Base-by-base conservation (phyloP, 805 yeast genomes). In the Candida morakotiae region DNA sequence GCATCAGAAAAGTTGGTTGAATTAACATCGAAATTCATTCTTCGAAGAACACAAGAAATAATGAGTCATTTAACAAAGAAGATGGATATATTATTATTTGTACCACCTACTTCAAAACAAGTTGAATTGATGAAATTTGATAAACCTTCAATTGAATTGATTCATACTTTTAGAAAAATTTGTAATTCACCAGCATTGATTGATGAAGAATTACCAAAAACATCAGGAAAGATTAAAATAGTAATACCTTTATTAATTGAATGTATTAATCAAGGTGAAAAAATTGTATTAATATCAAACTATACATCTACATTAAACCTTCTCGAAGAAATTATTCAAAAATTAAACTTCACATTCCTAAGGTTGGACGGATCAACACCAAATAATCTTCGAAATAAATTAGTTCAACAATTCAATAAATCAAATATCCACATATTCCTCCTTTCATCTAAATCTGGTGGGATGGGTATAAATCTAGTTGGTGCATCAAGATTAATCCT, bases 381-480 rank as follows among this genome's bases (percentile, higher is more conserved):
- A 0, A 71, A 78, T 21, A 77, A 74, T 26, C 65, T 71, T 32
- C 64, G 98, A 26, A 83, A 79, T 40, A 56, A 68, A 3, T 62
- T 85, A 13, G 95, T 93, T 1, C 72, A 71, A 11, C 61, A 72
- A 9, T 91, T 91, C 59, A 89, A 89, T 53, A 69, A 57, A 15
- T 53, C 67, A 2, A 56, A 55, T 23, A 57, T 67, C 3, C 52
- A 57, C 24, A 82, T 81, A 0, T 87, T 93, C 47, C 60, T 93
- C 9, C 59, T 93, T 9, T 86, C 96, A 3, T 83, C 96, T 0
- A 87, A 88, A 56, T 81, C 95, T 3, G 98, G 98, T 3, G 98
- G 98, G 0, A 81, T 84, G 42, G 98, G 98, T 0, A 66, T 93
- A 28, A 93, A 93, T 52, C 64, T 93, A 23, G 74, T 86, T 23